phyloP scores from a whole-genome alignment of 768 basidiomycete species.

The Neoboletus subvelutipes region DNA sequence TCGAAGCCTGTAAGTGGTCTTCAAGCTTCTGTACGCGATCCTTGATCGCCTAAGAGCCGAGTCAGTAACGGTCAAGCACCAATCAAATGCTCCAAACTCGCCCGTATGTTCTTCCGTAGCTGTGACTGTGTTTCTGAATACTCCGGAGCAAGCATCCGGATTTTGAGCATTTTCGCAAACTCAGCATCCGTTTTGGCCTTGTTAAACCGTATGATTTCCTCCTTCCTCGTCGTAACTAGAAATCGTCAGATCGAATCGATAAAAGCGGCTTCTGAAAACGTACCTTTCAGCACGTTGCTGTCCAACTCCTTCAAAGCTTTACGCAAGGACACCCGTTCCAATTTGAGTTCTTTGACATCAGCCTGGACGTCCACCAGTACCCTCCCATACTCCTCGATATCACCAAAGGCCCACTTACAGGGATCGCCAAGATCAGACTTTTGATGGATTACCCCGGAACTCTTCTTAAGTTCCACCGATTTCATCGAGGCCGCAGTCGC shows the following conservation, averaged over 20 bases:
- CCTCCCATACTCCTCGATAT: conserved; percentile 50
- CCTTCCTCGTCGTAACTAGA: conserved; percentile 74
- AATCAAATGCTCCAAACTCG: conserved; percentile 34
- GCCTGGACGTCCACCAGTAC: conserved; percentile 37
- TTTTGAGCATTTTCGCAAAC: conserved; percentile 71
- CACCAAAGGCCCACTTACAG: conserved; percentile 54
- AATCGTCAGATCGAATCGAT: not conserved
- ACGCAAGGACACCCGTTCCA: conserved; percentile 40
- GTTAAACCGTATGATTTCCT: conserved; percentile 79
- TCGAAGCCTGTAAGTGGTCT: conserved; percentile 63
- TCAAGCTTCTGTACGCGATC: conserved; percentile 81
- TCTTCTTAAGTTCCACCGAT: conserved; percentile 38
- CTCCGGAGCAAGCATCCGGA: conserved; percentile 83
- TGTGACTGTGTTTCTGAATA: conserved; percentile 80
- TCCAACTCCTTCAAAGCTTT: conserved; percentile 55
- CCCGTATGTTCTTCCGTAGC: conserved; percentile 70
- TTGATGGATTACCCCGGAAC: conserved; percentile 36
- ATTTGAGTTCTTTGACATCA: conserved; percentile 53
- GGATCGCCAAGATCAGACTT: conserved; percentile 47
- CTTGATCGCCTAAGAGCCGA: conserved; percentile 51
- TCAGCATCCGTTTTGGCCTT: conserved; percentile 77
- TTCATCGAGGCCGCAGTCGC: conserved; percentile 40
- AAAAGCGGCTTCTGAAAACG: conserved; percentile 8
- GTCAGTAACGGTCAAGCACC: conserved; percentile 5
- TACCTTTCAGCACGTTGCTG: conserved; percentile 67